phyloP scores from a whole-genome alignment of 2,329 filamentous ascomycete genomes.

The Xylaria hypoxylon region DNA sequence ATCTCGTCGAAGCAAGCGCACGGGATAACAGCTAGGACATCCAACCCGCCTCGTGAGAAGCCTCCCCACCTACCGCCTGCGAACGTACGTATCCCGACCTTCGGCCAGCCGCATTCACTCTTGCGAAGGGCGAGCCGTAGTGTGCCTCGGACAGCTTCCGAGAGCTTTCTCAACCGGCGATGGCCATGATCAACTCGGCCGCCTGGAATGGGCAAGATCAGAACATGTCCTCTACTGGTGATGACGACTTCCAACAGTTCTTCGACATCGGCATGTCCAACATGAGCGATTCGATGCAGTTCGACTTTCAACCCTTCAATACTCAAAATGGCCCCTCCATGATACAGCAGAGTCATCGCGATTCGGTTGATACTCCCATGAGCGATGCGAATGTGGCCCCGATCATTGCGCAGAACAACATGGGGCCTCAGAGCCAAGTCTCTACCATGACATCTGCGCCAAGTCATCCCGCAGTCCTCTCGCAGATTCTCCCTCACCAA shows the following conservation, averaged over 20 bases:
- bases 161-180: constrained; percentile 23
- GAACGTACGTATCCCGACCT: constrained; percentile 7
- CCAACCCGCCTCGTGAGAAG: neutral
- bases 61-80: constrained; percentile 11
- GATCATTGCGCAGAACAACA: constrained; percentile 53
- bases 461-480: constrained; percentile 59
- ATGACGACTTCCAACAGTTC: constrained; percentile 74
- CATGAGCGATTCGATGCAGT: constrained; percentile 66
- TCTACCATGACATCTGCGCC: constrained; percentile 61
- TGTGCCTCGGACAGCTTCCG: constrained; percentile 19
- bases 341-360: constrained; percentile 54
- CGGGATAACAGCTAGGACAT: constrained; percentile 1
- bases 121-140: constrained; percentile 20
- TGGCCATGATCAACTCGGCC: constrained; percentile 64
- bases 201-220: constrained; percentile 70
- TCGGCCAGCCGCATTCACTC: constrained; percentile 23
- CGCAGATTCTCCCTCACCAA: constrained; percentile 60
- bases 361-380: constrained; percentile 64
- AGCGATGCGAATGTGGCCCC: constrained; percentile 57
- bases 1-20: constrained; percentile 1
- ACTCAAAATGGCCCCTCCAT: constrained; percentile 54
- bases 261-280: constrained; percentile 69
- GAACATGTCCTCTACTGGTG: constrained; percentile 61
- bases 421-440: constrained; percentile 59
- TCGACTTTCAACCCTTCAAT: constrained; percentile 70